Conservation (phyloP, 371 early-diverging fungal species). For the Caulochytrium protostelioides region DNA sequence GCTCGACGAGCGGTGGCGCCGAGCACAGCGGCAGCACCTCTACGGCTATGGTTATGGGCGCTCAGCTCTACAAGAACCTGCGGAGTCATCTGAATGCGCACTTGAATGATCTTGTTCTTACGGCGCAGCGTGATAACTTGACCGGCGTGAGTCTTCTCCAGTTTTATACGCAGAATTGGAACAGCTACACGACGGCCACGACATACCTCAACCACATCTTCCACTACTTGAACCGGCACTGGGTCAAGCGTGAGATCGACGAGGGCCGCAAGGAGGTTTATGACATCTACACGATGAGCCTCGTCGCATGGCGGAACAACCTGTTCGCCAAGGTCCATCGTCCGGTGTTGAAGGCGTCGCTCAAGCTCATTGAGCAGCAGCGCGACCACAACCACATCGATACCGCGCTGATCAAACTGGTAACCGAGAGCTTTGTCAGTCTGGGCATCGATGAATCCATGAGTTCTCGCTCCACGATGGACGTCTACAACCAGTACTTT, state of each 20-base stretch:
- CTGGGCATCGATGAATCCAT: slow-evolving; percentile 66
- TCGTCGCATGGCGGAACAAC: slow-evolving; percentile 70
- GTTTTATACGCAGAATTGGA: slow-evolving; percentile 77
- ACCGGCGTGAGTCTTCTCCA: slow-evolving; percentile 59
- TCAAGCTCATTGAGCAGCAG: slow-evolving; percentile 59
- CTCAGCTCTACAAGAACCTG: slow-evolving; percentile 57
- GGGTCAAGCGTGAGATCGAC: slow-evolving; percentile 87
- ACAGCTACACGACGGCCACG: slow-evolving; percentile 59
- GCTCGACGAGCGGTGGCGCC: slow-evolving; percentile 5
- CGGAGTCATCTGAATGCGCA: slow-evolving; percentile 49
- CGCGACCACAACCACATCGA: slow-evolving; percentile 77
- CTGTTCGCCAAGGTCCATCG: slow-evolving; percentile 55
- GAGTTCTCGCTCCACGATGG: slow-evolving; percentile 50
- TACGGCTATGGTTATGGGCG: slow-evolving; percentile 60
- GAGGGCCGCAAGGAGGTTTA: slow-evolving; percentile 74
- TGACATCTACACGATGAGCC: slow-evolving; percentile 74
- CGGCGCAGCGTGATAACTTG: slow-evolving; percentile 23
- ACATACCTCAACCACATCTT: slow-evolving; percentile 73
- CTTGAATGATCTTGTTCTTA: slow-evolving; percentile 12
- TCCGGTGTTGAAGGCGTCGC: slow-evolving; percentile 57
- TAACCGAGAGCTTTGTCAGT: slow-evolving; percentile 72
- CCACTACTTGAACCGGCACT: slow-evolving; percentile 82
- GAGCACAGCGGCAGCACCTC: background rate
- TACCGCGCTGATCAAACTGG: slow-evolving; percentile 55
- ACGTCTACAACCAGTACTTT: slow-evolving; percentile 65